Evolutionary conservation across 2,329 filamentous ascomycete species (phyloP).

Genomic region (Colletotrichum simmondsii): DNA sequence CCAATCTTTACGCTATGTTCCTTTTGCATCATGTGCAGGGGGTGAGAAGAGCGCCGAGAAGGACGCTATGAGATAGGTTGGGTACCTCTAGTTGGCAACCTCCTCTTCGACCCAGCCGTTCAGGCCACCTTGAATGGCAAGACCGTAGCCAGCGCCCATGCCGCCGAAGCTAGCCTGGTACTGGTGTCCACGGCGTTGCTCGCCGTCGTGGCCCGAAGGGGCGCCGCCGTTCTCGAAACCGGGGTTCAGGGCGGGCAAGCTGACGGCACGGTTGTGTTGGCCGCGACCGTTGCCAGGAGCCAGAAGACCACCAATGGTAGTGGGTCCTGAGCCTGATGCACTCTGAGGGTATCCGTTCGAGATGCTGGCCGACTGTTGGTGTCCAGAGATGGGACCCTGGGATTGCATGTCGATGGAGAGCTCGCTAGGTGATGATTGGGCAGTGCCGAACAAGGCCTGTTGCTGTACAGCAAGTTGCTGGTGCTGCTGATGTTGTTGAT

Average conservation of each 20-base stretch:
- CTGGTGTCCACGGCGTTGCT: slow-evolving; percentile 70
- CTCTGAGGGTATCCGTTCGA: slow-evolving; percentile 71
- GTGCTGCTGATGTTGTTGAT: slow-evolving; percentile 80
- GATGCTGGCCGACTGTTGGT: slow-evolving; percentile 74
- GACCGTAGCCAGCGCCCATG: slow-evolving; percentile 68
- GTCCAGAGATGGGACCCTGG: slow-evolving; percentile 69
- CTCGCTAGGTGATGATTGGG: slow-evolving; percentile 68
- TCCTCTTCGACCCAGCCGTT: slow-evolving; percentile 78
- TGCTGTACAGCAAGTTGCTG: slow-evolving; percentile 80
- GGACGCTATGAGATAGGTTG: neutral
- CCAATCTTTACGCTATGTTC: slow-evolving; percentile 43
- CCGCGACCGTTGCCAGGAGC: slow-evolving; percentile 73
- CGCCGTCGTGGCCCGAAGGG: slow-evolving; percentile 56
- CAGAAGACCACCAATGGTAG: slow-evolving; percentile 81
- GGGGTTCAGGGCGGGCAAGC: slow-evolving; percentile 78
- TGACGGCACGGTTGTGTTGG: slow-evolving; percentile 84
- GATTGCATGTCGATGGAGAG: slow-evolving; percentile 68
- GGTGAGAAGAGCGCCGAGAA: neutral
- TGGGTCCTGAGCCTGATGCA: slow-evolving; percentile 65
- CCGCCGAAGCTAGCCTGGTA: slow-evolving; percentile 73
- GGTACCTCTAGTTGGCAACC: slow-evolving; percentile 63
- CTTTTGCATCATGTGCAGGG: slow-evolving; percentile 10
- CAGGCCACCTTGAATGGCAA: slow-evolving; percentile 71
- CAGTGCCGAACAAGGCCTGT: slow-evolving; percentile 82
- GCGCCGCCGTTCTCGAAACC: slow-evolving; percentile 70